phyloP scores from a whole-genome alignment of 2,329 filamentous ascomycete species.

The Mollisia scopiformis region DNA sequence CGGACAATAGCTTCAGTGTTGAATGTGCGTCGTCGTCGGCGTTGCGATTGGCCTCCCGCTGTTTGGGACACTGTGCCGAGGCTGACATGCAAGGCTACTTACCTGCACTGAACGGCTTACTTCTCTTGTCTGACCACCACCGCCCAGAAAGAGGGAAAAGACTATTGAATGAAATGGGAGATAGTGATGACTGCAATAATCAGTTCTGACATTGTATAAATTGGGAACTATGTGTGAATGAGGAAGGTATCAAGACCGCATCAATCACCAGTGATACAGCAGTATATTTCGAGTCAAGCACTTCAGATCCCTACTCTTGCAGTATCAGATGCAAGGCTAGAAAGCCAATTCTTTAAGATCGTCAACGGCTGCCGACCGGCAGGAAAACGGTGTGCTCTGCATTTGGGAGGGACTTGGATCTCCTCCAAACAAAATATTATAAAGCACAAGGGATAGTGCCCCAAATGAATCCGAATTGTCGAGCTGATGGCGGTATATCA shows the following conservation, averaged over 20 bases:
- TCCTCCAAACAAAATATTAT: background rate
- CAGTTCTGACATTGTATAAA: too few species aligned
- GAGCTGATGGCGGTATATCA: background rate
- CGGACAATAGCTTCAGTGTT: too few species aligned
- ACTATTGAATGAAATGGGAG: background rate
- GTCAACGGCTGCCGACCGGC: background rate
- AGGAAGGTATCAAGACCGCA: too few species aligned
- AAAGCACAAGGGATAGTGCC: background rate
- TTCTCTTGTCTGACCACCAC: background rate
- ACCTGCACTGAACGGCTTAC: background rate
- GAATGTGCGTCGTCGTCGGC: too few species aligned
- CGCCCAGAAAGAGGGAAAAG: background rate
- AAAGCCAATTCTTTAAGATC: background rate
- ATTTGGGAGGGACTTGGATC: background rate
- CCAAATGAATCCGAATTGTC: background rate
- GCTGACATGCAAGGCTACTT: background rate
- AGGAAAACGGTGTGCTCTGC: background rate
- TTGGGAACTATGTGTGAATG: too few species aligned
- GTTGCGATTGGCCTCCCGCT: background rate
- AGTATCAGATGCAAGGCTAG: background rate
- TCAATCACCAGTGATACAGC: background rate
- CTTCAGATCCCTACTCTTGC: background rate
- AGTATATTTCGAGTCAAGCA: background rate
- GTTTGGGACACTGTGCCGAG: background rate
- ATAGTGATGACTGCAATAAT: background rate